phyloP scores from a whole-genome alignment of 2,329 filamentous ascomycete genomes.

The Pestalotiopsis sp. region DNA sequence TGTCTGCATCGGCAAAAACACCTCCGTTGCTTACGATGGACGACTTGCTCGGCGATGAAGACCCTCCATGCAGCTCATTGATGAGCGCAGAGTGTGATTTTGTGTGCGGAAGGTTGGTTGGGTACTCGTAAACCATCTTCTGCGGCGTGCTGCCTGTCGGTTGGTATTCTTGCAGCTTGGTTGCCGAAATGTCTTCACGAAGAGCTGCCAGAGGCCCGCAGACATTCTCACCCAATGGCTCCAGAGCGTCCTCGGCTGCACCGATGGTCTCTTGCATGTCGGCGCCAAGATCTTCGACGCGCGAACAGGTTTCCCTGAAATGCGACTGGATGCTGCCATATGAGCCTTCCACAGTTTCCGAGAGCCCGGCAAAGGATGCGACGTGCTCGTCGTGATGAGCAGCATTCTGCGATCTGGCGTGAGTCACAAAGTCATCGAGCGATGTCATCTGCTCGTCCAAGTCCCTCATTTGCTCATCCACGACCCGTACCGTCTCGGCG shows the following conservation, averaged over 20 bases:
- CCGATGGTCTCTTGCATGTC: conserved; percentile 65
- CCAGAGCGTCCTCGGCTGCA: conserved; percentile 61
- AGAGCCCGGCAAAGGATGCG: conserved; percentile 66
- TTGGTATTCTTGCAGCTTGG: conserved; percentile 75
- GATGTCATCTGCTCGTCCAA: conserved; percentile 87
- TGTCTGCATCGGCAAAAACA: conserved; percentile 44
- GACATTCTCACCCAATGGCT: conserved; percentile 60
- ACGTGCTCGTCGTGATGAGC: conserved; percentile 72
- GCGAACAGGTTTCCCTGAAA: conserved; percentile 67
- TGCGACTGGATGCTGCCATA: conserved; percentile 72
- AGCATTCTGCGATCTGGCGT: conserved; percentile 79
- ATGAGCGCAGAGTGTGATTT: conserved; percentile 47
- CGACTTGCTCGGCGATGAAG: conserved; percentile 34
- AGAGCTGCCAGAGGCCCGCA: conserved; percentile 72
- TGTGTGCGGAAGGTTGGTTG: conserved; percentile 77
- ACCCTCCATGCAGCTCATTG: conserved; percentile 38
- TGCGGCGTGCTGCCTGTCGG: conserved; percentile 86
- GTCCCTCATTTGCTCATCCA: conserved; percentile 85
- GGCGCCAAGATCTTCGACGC: conserved; percentile 68
- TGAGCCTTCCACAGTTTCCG: conserved; percentile 70
- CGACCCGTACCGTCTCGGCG: conserved; percentile 84
- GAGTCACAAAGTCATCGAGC: conserved; percentile 85
- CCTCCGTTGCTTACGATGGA: conserved; percentile 20
- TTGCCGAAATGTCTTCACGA: conserved; percentile 65
- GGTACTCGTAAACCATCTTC: conserved; percentile 80